Percentiles rank a stretch among this genome's conserved stretches.
Evolutionary conservation across 2,329 filamentous ascomycete species (phyloP).

Genomic region (Neonectria punicea): DNA sequence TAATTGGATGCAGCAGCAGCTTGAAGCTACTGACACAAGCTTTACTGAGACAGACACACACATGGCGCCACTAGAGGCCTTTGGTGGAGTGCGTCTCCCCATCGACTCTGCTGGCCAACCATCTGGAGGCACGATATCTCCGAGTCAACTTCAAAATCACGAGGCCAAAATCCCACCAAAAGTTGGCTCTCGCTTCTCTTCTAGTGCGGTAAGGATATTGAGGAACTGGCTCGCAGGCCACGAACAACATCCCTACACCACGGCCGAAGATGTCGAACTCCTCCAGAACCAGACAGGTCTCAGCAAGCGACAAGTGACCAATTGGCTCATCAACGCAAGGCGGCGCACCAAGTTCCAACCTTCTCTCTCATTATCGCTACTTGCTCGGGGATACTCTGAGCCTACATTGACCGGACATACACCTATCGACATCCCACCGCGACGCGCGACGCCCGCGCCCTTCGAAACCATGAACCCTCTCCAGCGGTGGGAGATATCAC

Average conservation of each 20-base stretch:
- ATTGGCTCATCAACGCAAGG: slow-evolving; percentile 89
- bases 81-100: not conserved
- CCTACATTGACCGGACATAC: not conserved
- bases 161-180: slow-evolving; percentile 5
- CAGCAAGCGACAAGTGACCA: slow-evolving; percentile 81
- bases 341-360: slow-evolving; percentile 74
- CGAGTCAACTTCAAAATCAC: not conserved
- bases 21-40: not conserved
- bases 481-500: slow-evolving; percentile 47
- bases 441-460: slow-evolving; percentile 47
- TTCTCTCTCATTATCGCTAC: not conserved
- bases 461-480: slow-evolving; percentile 39
- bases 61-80: not conserved
- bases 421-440: slow-evolving; percentile 67
- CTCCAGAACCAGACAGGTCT: slow-evolving; percentile 80
- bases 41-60: not conserved
- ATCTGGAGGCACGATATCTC: not conserved
- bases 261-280: slow-evolving; percentile 80
- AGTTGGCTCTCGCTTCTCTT: slow-evolving; percentile 30
- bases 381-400: not conserved
- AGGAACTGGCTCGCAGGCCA: slow-evolving; percentile 76
- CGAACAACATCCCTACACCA: slow-evolving; percentile 82
- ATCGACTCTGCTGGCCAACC: not conserved
- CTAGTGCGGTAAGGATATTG: slow-evolving; percentile 26
- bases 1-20: not conserved